A percentile compares a stretch with the other conserved stretches of the same genome.
Evolutionary conservation across 306 rosid species (phyloP).

Genomic region (Alnus rubra): DNA sequence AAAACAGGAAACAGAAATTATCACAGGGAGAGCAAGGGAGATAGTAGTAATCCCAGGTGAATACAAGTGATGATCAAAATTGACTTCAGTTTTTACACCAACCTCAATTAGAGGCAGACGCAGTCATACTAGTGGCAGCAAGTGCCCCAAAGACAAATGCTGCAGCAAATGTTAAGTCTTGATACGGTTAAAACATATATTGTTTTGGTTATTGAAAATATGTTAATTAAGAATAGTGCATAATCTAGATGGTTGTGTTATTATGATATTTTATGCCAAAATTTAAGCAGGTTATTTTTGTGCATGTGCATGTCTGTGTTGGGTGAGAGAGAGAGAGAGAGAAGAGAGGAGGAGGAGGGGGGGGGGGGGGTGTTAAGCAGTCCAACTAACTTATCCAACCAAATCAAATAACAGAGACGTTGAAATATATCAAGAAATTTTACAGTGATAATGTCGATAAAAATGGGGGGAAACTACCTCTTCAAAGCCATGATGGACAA

Average conservation of each 20-base stretch:
- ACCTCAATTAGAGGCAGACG: not conserved
- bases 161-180: not conserved
- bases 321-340: not conserved
- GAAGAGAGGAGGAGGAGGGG: too few relatives aligned
- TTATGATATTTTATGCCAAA: not conserved
- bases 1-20: not conserved
- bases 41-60: not conserved
- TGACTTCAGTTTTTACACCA: not conserved
- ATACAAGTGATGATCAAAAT: not conserved
- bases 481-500: slow-evolving; percentile 78
- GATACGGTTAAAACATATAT: not conserved
- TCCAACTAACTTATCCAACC: too few relatives aligned
- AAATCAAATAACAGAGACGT: too few relatives aligned
- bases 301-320: not conserved
- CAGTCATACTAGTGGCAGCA: not conserved
- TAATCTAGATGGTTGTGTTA: not conserved
- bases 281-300: not conserved
- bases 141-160: not conserved
- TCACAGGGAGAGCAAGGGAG: not conserved
- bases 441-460: too few relatives aligned
- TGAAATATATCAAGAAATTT: too few relatives aligned
- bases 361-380: too few relatives aligned
- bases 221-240: not conserved
- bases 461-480: slow-evolving; percentile 42
- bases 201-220: not conserved